These are phyloP conservation scores for Furcasterigmium furcatum DNA, from an alignment of 2,329 filamentous ascomycete genomes.

Conservation along the genomic window DNA sequence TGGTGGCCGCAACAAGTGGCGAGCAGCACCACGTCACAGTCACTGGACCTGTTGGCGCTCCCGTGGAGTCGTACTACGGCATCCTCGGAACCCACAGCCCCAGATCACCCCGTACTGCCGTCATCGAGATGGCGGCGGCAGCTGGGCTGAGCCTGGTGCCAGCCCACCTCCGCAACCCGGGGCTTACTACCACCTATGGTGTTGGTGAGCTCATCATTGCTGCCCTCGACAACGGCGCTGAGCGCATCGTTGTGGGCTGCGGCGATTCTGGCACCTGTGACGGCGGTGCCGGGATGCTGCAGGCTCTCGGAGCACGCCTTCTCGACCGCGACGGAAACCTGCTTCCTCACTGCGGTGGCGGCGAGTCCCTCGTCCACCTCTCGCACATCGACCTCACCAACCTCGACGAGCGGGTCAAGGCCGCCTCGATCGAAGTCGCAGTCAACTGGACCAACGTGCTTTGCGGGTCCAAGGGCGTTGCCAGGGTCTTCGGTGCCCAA, in stretches of 20 bases:
- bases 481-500: slow-evolving; percentile 46
- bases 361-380: slow-evolving; percentile 32
- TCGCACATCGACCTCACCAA: slow-evolving; percentile 31
- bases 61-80: slow-evolving; percentile 42
- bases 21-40: slow-evolving; percentile 30
- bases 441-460: slow-evolving; percentile 50
- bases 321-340: slow-evolving; percentile 29
- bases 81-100: slow-evolving; percentile 26
- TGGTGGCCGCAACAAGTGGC: slow-evolving; percentile 40
- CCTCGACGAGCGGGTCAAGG: slow-evolving; percentile 31
- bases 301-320: slow-evolving; percentile 45
- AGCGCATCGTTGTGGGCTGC: slow-evolving; percentile 45
- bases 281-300: slow-evolving; percentile 50
- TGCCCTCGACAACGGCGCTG: slow-evolving; percentile 40
- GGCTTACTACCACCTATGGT: slow-evolving; percentile 45
- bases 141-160: slow-evolving; percentile 49
- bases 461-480: slow-evolving; percentile 44
- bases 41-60: slow-evolving; percentile 38
- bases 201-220: slow-evolving; percentile 45
- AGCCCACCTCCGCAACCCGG: slow-evolving; percentile 36
- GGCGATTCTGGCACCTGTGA: slow-evolving; percentile 53
- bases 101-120: slow-evolving; percentile 30
- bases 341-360: slow-evolving; percentile 35
- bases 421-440: slow-evolving; percentile 41
- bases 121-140: slow-evolving; percentile 51